phyloP scores from a whole-genome alignment of 495 filamentous ascomycete species.

The Talaromyces proteolyticus region DNA sequence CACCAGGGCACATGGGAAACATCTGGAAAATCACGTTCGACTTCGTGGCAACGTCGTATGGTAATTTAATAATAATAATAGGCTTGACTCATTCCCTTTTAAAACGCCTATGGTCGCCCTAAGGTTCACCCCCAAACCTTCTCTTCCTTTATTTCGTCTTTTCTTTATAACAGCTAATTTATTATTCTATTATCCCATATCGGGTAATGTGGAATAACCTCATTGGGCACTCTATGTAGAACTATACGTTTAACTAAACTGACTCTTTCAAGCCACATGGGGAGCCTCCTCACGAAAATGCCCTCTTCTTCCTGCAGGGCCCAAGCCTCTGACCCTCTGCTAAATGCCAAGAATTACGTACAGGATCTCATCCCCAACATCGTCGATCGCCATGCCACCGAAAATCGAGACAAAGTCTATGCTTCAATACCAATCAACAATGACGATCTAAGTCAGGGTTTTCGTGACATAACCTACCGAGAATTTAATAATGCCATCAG shows the following conservation, averaged over 20 bases:
- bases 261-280: not conserved
- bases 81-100: too few species aligned
- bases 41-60: too few species aligned
- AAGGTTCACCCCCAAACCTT: too few species aligned
- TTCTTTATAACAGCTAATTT: not conserved
- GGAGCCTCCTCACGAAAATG: too few species aligned
- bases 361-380: conserved; percentile 1
- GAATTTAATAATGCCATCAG: conserved; percentile 1
- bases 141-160: too few species aligned
- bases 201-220: too few species aligned
- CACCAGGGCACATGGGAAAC: too few species aligned
- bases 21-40: too few species aligned
- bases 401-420: conserved; percentile 1
- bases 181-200: not conserved
- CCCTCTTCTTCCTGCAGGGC: not conserved
- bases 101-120: too few species aligned
- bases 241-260: not conserved
- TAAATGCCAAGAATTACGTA: not conserved
- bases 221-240: too few species aligned
- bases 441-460: conserved; percentile 2
- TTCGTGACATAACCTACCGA: conserved; percentile 3
- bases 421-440: conserved; percentile 2
- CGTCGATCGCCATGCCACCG: not conserved
- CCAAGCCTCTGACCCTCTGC: not conserved
- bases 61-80: too few species aligned